Evolutionary conservation across 371 early-diverging fungal species (phyloP), one percentile per base, ranked within the genome.

Genomic region (Mucor saturninus): DNA sequence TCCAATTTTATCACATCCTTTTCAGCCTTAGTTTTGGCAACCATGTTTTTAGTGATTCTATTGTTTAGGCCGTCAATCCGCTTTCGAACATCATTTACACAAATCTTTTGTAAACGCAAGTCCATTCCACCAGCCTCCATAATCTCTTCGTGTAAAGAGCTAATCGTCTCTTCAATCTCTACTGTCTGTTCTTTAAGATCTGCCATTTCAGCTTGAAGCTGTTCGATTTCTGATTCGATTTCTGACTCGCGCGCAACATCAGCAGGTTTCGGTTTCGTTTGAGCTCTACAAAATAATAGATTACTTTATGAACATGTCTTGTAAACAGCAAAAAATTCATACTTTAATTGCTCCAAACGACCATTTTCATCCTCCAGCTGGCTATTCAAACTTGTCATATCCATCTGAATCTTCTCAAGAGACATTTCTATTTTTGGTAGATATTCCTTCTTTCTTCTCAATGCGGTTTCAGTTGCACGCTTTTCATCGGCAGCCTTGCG

Each of bases 111-210:
- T 6, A 86, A 72, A 43, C 96, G 84, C 32, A 97, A 74, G 65
- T 89, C 84, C 66, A 90, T 90, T 59, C 97, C 97, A 56, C 98
- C 97, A 10, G 88, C 93, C 56, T 95, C 87, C 77, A 97, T 80
- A 59, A 97, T 96, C 62, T 93, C 84, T 39, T 93, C 88, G 57
- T 97, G 96, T 21, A 97, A 77, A 13, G 80, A 77, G 43, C 85
- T 79, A 58, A 93, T 91, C 13, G 81, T 88, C 4, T 73, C 82
- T 54, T 92, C 88, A 48, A 93, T 89, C 7, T 78, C 70, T 3
- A 28, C 63, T 1, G 74, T 63, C 43, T 75, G 77, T 28, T 71
- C 73, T 10, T 74, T 77, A 7, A 81, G 71, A 2, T 76, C 73
- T 2, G 59, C 67, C 30, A 83, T 79, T 49, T 82, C 79, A 40